Evolutionary conservation across 495 filamentous ascomycete species (phyloP).

Genomic region (Platismatia glauca): DNA sequence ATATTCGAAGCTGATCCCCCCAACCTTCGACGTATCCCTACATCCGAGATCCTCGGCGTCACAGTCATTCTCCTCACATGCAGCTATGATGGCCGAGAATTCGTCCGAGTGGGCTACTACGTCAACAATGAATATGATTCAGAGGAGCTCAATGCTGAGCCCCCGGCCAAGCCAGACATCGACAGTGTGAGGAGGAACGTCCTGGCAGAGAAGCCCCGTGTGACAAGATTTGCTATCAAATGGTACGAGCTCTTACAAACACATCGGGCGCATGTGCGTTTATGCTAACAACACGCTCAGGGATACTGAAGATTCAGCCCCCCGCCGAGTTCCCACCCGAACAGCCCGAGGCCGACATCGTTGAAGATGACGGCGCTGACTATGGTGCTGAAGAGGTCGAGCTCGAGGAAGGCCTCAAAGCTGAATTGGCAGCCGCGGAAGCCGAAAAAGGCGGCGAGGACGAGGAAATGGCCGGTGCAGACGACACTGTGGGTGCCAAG

Average conservation of each 20-base stretch:
- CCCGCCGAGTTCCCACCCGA: slow-evolving; percentile 94
- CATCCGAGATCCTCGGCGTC: slow-evolving; percentile 90
- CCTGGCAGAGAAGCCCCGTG: slow-evolving; percentile 91
- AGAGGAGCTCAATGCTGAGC: slow-evolving; percentile 77
- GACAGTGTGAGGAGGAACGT: slow-evolving; percentile 88
- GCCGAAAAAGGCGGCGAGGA: slow-evolving; percentile 51
- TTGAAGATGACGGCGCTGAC: slow-evolving; percentile 70
- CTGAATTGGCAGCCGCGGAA: slow-evolving; percentile 51
- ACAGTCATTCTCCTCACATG: slow-evolving; percentile 95
- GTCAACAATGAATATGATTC: slow-evolving; percentile 98
- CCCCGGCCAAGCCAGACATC: slow-evolving; percentile 81
- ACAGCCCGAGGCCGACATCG: slow-evolving; percentile 85
- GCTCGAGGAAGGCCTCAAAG: slow-evolving; percentile 44
- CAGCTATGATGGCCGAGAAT: slow-evolving; percentile 92
- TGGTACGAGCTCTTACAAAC: slow-evolving; percentile 50
- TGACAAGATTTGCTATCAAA: slow-evolving; percentile 98
- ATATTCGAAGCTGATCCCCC: slow-evolving; percentile 93
- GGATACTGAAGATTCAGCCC: slow-evolving; percentile 92
- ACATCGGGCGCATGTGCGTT: no score
- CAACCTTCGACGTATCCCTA: slow-evolving; percentile 78
- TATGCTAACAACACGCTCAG: slow-evolving; percentile 34
- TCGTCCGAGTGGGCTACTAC: slow-evolving; percentile 97
- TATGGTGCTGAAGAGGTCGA: slow-evolving; percentile 74
- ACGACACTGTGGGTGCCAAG: slow-evolving; percentile 42
- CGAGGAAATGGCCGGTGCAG: slow-evolving; percentile 74